Base-by-base conservation (phyloP, 129 eudicot species). In the Ambrosia artemisiifolia region DNA sequence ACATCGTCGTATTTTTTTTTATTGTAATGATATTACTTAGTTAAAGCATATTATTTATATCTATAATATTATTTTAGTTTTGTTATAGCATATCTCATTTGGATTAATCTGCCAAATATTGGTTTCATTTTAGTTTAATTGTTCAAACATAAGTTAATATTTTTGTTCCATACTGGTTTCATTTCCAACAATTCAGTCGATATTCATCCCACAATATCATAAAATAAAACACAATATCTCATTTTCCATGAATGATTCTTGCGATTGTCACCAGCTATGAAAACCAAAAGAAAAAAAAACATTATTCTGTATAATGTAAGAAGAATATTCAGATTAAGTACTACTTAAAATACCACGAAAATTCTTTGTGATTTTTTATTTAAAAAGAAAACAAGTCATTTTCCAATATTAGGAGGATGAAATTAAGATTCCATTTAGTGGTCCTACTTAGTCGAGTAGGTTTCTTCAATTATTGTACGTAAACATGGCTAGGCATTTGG, bases 371-470 rank as follows among this genome's bases (percentile, higher is more conserved):
- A 36, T 5, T 24, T 6, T 47, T 47, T 13, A 47, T 47, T n/a
- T 50, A 6, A 16, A 54, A 2, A 40, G 9, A 55, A 7, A 55
- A 10, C 14, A 55, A 55, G 19, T 55, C 62, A 19, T 55, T 55
- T 55, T 19, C 33, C 62, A 55, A 55, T 55, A 20, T 55, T 55
- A 20, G 62, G 34, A 55, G 14, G 12, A 55, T 55, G 14, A 55
- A 49, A 55, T 20, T 19, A 10, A 55, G 62, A 55, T 55, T 55
- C 62, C 62, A 55, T 55, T 55, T 19, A 19, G 62, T 55, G 62
- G 62, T 55, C 62, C 34, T 55, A 55, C 13, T 55, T 55, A 55
- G 62, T 40, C 12, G 62, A 51, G 6, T 18, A 51, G 59, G 59
- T 16, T 51, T 6, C 59, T 16, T 51, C 59, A 51, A 51, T 51